Evolutionary conservation across 1,284 basidiomycete species (phyloP).

Genomic region (Microbotryum lychnidis-dioicae): DNA sequence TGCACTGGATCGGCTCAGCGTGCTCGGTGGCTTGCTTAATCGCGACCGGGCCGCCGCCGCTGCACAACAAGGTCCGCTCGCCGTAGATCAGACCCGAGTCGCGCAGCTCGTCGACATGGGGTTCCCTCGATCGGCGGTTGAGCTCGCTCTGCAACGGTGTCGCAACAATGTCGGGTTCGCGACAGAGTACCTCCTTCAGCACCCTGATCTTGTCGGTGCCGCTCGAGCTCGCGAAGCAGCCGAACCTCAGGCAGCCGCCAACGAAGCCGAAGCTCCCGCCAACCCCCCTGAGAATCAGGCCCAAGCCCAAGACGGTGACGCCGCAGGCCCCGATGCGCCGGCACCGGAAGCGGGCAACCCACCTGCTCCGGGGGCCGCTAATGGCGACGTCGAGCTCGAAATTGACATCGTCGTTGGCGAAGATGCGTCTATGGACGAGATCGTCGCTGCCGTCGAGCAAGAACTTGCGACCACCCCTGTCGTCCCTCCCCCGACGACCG

Average conservation of each 20-base stretch:
- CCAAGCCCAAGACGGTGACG: slow-evolving; percentile 9
- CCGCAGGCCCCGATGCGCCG: slow-evolving; percentile 8
- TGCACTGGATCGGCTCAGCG: too few relatives aligned
- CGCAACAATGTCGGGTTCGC: slow-evolving; percentile 85
- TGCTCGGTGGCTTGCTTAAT: slow-evolving; percentile 8
- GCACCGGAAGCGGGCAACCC: slow-evolving; percentile 9
- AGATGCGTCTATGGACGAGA: not conserved
- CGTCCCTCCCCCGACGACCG: not conserved
- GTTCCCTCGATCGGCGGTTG: slow-evolving; percentile 75
- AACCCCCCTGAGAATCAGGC: slow-evolving; percentile 8
- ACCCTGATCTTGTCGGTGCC: slow-evolving; percentile 62
- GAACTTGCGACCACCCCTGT: not conserved
- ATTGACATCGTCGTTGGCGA: slow-evolving; percentile 5
- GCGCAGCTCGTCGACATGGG: slow-evolving; percentile 80
- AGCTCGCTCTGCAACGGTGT: slow-evolving; percentile 70
- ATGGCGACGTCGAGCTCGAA: slow-evolving; percentile 12
- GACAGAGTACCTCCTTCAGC: slow-evolving; percentile 74
- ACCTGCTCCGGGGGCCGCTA: slow-evolving; percentile 4
- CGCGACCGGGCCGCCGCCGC: slow-evolving; percentile 7
- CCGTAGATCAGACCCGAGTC: slow-evolving; percentile 23
- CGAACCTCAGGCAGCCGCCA: slow-evolving; percentile 20
- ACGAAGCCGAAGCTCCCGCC: not conserved
- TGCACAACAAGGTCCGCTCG: slow-evolving; percentile 5
- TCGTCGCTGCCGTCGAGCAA: not conserved
- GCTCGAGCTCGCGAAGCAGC: slow-evolving; percentile 45